Evolutionary conservation across 2,329 filamentous ascomycete species (phyloP).

Genomic region (Penicillium hesseltinei): DNA sequence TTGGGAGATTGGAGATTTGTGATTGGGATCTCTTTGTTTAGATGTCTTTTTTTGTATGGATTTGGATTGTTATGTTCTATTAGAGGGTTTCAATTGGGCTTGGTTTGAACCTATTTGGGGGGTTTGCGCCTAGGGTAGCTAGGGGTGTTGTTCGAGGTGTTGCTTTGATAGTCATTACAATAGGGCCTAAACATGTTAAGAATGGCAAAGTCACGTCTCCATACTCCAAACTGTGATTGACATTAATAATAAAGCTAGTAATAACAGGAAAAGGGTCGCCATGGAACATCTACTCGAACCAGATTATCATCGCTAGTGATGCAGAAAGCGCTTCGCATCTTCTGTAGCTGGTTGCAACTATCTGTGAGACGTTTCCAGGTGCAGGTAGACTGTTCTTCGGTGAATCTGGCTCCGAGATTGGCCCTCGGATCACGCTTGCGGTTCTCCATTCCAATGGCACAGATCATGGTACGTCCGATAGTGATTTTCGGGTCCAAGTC

Average conservation of each 20-base stretch:
- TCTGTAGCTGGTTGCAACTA: not conserved
- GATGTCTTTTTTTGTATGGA: not conserved
- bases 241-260: no score
- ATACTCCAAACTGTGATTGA: no score
- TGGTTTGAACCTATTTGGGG: no score
- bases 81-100: no score
- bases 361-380: not conserved
- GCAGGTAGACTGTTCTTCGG: not conserved
- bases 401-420: not conserved
- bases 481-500: not conserved
- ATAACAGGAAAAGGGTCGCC: no score
- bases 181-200: no score
- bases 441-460: not conserved
- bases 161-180: no score
- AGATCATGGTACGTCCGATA: not conserved
- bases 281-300: no score
- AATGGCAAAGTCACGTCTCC: no score
- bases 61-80: no score
- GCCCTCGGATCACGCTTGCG: not conserved
- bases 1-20: constrained; percentile 72
- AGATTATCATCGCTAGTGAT: not conserved
- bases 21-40: constrained; percentile 73
- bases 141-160: no score
- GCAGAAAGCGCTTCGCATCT: not conserved
- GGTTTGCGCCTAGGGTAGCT: no score